Evolutionary conservation across 176 grass and related monocot genomes (phyloP), one percentile per base, ranked within the genome.

Genomic region (Lolium perenne): DNA sequence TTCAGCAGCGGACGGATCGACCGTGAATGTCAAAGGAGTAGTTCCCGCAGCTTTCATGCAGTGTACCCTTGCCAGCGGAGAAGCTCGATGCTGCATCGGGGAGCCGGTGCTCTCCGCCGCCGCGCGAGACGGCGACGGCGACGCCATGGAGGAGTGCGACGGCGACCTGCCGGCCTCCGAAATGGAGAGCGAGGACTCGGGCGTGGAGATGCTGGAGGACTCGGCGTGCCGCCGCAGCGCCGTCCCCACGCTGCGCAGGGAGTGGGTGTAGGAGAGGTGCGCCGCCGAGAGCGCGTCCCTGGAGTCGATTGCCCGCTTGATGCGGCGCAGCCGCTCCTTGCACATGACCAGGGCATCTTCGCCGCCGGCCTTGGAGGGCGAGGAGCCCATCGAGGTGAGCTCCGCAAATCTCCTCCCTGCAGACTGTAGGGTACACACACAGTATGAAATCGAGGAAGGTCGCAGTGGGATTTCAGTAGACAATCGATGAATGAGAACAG

Each of bases 111-210:
- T 88, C 15, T 95, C 91, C 18, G 45, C 85, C 72, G 72, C 72
- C 23, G 74, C 91, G 55, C 67, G 86, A 6, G 94, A 91, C 82
- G 97, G 97, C 1, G 97, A 99, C 1, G 97, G 90, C 18, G 92
- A 95, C 41, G 93, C 93, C 82, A 89, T 88, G 55, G 97, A 99
- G 63, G 94, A 99, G 78, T 94, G 97, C 0, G 90, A 91, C 17
- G 94, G 96, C 8, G 96, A 98, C 75, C 95, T 98, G 49, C 95
- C 93, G 2, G 87, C 84, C 84, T 99, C 94, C 64, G 97, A 96
- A 88, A 91, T 90, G 58, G 94, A 94, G 15, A 99, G 58, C 17
- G 94, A 89, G 38, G 92, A 89, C 54, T 94, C 94, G 18, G 86
- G 91, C 63, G 86, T 87, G 41, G 92, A 20, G 54, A 56, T 80